A percentile compares a stretch with the other conserved stretches of the same genome.
phyloP scores from a whole-genome alignment of 2,329 filamentous ascomycete species.

The Aspergillus sergii region DNA sequence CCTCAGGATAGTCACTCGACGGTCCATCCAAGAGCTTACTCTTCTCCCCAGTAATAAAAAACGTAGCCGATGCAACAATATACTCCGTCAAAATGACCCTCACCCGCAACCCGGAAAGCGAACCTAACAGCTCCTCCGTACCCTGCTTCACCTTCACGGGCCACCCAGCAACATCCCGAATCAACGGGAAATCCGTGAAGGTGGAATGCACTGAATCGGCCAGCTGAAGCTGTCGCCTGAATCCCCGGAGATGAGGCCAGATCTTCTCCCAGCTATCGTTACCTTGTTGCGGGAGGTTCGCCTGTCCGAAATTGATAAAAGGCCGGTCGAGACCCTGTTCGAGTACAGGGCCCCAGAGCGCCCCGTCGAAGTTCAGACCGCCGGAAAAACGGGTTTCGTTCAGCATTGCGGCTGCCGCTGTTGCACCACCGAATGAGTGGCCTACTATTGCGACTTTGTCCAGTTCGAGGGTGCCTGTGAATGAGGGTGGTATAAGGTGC shows the following conservation, averaged over 20 bases:
- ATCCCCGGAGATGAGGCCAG: background rate
- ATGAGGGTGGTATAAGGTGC: background rate
- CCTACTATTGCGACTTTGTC: slow-evolving; percentile 29
- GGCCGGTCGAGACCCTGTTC: slow-evolving; percentile 5
- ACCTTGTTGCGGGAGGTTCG: background rate
- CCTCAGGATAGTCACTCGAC: background rate
- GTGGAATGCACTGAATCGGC: background rate
- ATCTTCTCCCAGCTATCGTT: background rate
- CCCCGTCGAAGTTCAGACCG: slow-evolving; percentile 41
- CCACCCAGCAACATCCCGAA: background rate
- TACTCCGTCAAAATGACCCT: background rate
- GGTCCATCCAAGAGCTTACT: background rate
- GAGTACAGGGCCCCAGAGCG: slow-evolving; percentile 22
- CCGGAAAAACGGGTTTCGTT: slow-evolving; percentile 28
- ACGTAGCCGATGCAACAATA: background rate
- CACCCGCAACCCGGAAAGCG: background rate
- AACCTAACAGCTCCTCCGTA: background rate
- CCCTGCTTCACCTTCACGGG: background rate
- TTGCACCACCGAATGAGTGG: slow-evolving; percentile 41
- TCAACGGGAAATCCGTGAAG: background rate
- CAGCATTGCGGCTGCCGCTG: slow-evolving; percentile 27
- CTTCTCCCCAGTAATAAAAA: background rate
- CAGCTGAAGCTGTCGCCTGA: background rate
- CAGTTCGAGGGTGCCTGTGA: slow-evolving; percentile 1
- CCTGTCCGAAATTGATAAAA: background rate